These are phyloP conservation scores for Candida smagusa DNA, from an alignment of 1,139 yeast genomes.

Conservation along the genomic window DNA sequence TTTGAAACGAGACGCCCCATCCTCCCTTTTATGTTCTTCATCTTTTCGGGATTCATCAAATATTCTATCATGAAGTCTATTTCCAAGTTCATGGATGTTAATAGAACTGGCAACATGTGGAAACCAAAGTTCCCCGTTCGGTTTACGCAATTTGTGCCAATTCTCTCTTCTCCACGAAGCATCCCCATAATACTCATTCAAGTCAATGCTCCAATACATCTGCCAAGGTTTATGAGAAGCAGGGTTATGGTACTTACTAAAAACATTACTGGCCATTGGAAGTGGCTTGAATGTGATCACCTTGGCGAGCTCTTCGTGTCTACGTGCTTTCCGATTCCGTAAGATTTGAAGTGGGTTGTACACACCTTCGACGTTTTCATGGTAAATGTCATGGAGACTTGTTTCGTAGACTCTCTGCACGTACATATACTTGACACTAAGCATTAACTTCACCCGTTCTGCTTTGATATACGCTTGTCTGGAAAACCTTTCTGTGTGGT, in stretches of 20 bases:
- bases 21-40: constrained; percentile 8
- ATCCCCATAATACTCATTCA: constrained; percentile 62
- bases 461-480: constrained; percentile 48
- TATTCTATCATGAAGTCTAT: constrained; percentile 30
- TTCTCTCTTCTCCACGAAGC: constrained; percentile 63
- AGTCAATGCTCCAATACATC: constrained; percentile 64
- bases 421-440: constrained; percentile 50
- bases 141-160: constrained; percentile 55
- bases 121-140: constrained; percentile 60
- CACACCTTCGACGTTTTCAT: constrained; percentile 57
- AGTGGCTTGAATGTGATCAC: constrained; percentile 31
- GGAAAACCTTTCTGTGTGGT: constrained; percentile 17
- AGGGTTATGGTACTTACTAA: constrained; percentile 37
- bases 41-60: constrained; percentile 15
- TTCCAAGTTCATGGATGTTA: constrained; percentile 3
- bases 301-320: constrained; percentile 37
- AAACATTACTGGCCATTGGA: constrained; percentile 55
- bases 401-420: constrained; percentile 36
- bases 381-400: constrained; percentile 15
- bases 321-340: constrained; percentile 58
- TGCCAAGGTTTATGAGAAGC: constrained; percentile 31
- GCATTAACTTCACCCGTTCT: constrained; percentile 48
- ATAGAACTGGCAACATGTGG: constrained; percentile 21
- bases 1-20: constrained; percentile 10
- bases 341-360: constrained; percentile 82